These are phyloP conservation scores for Candida ponderosae DNA, from an alignment of 805 yeast species.

Conservation along the genomic window DNA sequence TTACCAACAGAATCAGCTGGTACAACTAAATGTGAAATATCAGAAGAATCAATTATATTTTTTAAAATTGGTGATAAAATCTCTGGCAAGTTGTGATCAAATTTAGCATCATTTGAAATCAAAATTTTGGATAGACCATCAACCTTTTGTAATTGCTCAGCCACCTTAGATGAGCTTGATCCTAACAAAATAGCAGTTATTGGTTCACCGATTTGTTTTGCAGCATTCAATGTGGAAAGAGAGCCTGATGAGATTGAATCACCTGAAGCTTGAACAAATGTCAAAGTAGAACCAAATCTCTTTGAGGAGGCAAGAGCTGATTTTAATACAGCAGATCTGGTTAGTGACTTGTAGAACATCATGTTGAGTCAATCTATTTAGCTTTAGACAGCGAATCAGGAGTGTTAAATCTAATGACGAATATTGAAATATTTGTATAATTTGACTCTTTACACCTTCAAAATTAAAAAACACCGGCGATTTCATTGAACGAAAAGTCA, in stretches of 20 bases:
- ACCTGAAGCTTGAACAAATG: constrained; percentile 58
- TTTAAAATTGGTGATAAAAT: constrained; percentile 62
- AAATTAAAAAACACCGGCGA: too few relatives aligned
- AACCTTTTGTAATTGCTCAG: constrained; percentile 45
- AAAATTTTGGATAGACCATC: constrained; percentile 34
- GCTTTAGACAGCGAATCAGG: too few relatives aligned
- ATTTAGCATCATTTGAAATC: constrained; percentile 48
- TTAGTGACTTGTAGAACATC: constrained; percentile 2
- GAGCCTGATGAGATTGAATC: constrained; percentile 58
- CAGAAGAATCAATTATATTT: constrained; percentile 26
- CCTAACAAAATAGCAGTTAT: constrained; percentile 77
- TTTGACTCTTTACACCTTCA: too few relatives aligned
- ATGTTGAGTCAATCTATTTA: constrained; percentile 3
- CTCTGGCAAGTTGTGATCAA: constrained; percentile 74
- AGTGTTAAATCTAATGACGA: too few relatives aligned
- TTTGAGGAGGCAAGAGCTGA: constrained; percentile 2
- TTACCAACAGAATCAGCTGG: constrained; percentile 88
- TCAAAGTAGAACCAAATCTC: constrained; percentile 63
- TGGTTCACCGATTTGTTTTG: constrained; percentile 66
- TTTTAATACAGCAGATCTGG: constrained; percentile 2
- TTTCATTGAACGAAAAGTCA: too few relatives aligned
- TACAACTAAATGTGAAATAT: constrained; percentile 64
- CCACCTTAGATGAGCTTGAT: constrained; percentile 39
- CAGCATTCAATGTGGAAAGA: constrained; percentile 70
- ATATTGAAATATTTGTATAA: too few relatives aligned